Evolutionary conservation across 78 protist genomes (phyloP).

Genomic region (Dictyostelium capitatum): DNA sequence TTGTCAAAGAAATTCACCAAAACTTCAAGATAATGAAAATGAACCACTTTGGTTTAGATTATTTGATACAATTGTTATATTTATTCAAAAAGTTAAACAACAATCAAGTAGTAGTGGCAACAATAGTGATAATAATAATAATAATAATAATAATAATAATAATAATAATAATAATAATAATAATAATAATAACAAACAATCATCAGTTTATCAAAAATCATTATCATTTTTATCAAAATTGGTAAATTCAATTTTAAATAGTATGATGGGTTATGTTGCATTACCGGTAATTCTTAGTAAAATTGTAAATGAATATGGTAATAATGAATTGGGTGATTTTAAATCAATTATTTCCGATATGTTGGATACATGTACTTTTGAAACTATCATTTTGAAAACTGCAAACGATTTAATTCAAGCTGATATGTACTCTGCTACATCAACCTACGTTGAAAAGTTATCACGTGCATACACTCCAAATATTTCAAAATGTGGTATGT

Average conservation of each 20-base stretch:
- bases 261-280: slow-evolving; percentile 83
- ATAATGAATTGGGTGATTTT: slow-evolving; percentile 73
- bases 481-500: slow-evolving; percentile 33
- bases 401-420: slow-evolving; percentile 60
- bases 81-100: slow-evolving; percentile 32
- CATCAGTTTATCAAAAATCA: slow-evolving; percentile 33
- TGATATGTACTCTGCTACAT: slow-evolving; percentile 59
- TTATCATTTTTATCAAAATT: slow-evolving; percentile 32
- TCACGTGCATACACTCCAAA: slow-evolving; percentile 55
- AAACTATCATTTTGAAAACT: slow-evolving; percentile 61
- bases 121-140: not conserved
- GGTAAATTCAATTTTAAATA: slow-evolving; percentile 42
- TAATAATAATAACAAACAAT: not conserved
- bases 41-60: slow-evolving; percentile 67
- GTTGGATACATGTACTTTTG: slow-evolving; percentile 70
- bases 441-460: slow-evolving; percentile 5
- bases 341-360: slow-evolving; percentile 48
- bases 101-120: not conserved
- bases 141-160: not conserved
- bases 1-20: slow-evolving; percentile 71
- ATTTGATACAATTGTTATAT: slow-evolving; percentile 55
- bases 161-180: slow-evolving; percentile 1
- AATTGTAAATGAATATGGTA: slow-evolving; percentile 76
- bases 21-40: slow-evolving; percentile 50
- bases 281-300: slow-evolving; percentile 44